Percentiles rank a stretch among this genome's conserved stretches.
Evolutionary conservation across 2,329 filamentous ascomycete species (phyloP).

Genomic region (Chrysoporthe austroafricana): DNA sequence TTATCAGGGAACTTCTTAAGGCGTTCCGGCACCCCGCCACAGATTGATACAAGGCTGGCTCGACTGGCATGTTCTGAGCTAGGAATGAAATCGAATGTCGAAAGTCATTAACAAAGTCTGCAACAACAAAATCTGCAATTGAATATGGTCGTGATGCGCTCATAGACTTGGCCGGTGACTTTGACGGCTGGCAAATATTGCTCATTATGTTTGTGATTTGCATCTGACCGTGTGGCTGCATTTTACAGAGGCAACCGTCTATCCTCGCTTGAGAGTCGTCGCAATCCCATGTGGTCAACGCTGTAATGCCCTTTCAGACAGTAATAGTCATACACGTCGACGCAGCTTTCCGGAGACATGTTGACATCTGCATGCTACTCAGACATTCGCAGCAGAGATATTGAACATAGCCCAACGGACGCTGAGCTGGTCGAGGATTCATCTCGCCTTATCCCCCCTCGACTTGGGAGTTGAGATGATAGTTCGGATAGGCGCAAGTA

Average conservation of each 20-base stretch:
- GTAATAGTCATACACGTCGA: background rate
- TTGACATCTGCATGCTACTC: background rate
- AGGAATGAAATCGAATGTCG: background rate
- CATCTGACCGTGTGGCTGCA: background rate
- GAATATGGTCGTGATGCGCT: background rate
- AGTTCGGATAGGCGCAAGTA: background rate
- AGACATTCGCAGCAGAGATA: background rate
- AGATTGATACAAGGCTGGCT: conserved; percentile 4
- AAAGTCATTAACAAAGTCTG: background rate
- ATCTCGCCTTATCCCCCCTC: background rate
- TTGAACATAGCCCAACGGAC: background rate
- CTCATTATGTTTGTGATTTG: background rate
- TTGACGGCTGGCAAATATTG: background rate
- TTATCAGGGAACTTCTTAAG: background rate
- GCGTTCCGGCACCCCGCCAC: conserved; percentile 6
- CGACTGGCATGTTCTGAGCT: background rate
- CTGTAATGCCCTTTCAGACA: background rate
- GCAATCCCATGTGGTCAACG: background rate
- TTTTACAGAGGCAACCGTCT: background rate
- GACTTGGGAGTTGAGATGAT: no score
- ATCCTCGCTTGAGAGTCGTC: background rate
- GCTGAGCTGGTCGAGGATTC: background rate
- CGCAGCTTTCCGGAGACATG: no score
- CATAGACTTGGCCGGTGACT: background rate
- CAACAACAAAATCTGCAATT: background rate